Conservation (phyloP, 495 filamentous ascomycete genomes). For the Hypoxylon lienhwacheense region DNA sequence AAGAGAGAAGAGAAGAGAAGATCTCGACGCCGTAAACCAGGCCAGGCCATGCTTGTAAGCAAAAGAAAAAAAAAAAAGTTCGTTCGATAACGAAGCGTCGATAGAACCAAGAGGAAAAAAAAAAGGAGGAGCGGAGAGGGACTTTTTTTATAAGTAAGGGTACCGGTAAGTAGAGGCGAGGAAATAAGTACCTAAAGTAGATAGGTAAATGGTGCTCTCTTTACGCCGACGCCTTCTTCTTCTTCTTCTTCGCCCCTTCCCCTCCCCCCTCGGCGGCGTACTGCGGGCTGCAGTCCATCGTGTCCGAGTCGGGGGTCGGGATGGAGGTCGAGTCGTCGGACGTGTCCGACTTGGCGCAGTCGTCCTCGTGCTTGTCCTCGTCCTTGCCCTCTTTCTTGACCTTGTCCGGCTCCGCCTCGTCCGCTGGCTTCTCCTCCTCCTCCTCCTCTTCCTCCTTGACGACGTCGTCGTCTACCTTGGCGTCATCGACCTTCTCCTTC, state of each 20-base stretch:
- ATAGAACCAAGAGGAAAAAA: background rate
- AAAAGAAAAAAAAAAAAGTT: background rate
- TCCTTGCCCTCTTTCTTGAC: background rate
- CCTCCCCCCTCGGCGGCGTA: slow-evolving; percentile 3
- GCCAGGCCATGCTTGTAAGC: slow-evolving; percentile 4
- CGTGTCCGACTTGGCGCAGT: slow-evolving; percentile 34
- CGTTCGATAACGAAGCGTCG: background rate
- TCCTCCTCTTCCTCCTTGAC: slow-evolving; percentile 6
- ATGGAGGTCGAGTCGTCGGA: too few species aligned
- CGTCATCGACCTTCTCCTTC: background rate
- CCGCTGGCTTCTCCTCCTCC: slow-evolving; percentile 3
- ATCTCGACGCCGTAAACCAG: too few species aligned
- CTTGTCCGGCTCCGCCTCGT: slow-evolving; percentile 3
- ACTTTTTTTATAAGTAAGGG: too few species aligned
- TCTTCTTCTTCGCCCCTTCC: background rate
- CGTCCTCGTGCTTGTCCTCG: background rate
- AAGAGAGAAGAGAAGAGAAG: too few species aligned
- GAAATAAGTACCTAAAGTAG: background rate
- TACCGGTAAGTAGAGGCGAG: too few species aligned
- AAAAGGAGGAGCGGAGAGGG: too few species aligned
- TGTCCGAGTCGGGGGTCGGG: slow-evolving; percentile 31
- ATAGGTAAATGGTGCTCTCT: background rate
- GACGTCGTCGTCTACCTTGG: slow-evolving; percentile 13
- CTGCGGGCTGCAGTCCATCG: slow-evolving; percentile 32
- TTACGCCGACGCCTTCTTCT: slow-evolving; percentile 7